phyloP scores from a whole-genome alignment of 2,329 filamentous ascomycete species.

The Hypoxylon sp. region DNA sequence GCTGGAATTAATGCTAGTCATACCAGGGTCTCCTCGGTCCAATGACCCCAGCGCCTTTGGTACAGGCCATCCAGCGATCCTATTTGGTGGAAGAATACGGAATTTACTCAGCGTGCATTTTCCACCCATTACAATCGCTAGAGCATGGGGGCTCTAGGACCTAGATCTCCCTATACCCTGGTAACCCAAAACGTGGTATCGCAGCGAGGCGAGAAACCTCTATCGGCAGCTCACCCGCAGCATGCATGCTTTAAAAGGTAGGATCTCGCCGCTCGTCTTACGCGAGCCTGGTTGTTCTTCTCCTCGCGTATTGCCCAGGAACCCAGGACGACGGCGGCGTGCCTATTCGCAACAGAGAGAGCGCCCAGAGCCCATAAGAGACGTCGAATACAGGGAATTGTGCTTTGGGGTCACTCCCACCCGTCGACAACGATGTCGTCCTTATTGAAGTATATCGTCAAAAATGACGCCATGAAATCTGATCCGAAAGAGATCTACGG shows the following conservation, averaged over 20 bases:
- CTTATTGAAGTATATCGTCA: constrained; percentile 61
- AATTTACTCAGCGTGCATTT: constrained; percentile 27
- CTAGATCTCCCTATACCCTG: constrained; percentile 31
- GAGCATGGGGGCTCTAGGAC: constrained; percentile 29
- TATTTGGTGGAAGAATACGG: constrained; percentile 46
- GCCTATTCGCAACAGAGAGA: constrained; percentile 17
- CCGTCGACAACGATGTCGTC: constrained; percentile 46
- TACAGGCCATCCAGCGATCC: constrained; percentile 19
- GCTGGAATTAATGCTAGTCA: constrained; percentile 4
- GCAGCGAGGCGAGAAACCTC: constrained; percentile 38
- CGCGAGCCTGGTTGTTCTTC: constrained; percentile 18
- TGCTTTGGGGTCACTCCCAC: constrained; percentile 30
- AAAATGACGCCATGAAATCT: constrained; percentile 73
- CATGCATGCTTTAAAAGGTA: constrained; percentile 40
- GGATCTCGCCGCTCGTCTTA: constrained; percentile 35
- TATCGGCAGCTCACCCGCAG: constrained; percentile 34
- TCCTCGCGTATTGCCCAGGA: constrained; percentile 31
- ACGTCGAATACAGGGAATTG: constrained; percentile 18
- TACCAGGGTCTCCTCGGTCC: constrained; percentile 32
- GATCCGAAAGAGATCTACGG: constrained; percentile 79
- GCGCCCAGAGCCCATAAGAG: constrained; percentile 6
- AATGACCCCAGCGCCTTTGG: constrained; percentile 30
- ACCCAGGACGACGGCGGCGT: constrained; percentile 17
- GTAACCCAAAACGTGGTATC: constrained; percentile 38
- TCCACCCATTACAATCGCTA: constrained; percentile 41